Evolutionary conservation across 805 yeast species (phyloP).

Genomic region (Metschnikowia proteae): DNA sequence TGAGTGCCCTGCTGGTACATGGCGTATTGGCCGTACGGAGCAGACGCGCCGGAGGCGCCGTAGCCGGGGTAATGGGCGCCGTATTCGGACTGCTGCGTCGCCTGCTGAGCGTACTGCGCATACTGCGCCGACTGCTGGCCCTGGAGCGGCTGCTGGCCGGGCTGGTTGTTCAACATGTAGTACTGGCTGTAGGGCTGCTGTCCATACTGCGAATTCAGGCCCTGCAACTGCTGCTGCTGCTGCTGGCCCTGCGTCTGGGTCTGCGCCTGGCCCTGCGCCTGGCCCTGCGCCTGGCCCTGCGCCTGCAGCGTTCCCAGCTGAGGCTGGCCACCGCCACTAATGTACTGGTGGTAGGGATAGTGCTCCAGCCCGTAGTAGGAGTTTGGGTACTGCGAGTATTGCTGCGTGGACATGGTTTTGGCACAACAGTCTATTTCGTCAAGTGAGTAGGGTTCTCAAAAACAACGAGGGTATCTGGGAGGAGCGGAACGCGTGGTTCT

Average conservation of each 20-base stretch:
- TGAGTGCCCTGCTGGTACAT: constrained; percentile 16
- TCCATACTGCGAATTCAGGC: constrained; percentile 14
- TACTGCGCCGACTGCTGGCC: constrained; percentile 10
- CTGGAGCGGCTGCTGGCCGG: constrained; percentile 16
- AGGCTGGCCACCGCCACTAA: constrained; percentile 16
- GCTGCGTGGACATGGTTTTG: constrained; percentile 19
- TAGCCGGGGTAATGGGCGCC: constrained; percentile 18
- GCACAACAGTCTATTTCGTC: neutral
- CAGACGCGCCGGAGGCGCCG: constrained; percentile 9
- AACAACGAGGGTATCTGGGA: too few relatives aligned
- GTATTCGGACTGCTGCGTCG: constrained; percentile 14
- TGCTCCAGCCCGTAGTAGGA: constrained; percentile 22
- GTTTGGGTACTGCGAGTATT: constrained; percentile 19
- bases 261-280: constrained; percentile 8
- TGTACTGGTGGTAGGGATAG: constrained; percentile 20
- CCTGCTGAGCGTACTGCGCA: constrained; percentile 13
- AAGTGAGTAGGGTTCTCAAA: too few relatives aligned
- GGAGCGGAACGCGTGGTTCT: too few relatives aligned
- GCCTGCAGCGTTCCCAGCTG: constrained; percentile 14
- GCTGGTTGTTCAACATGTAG: constrained; percentile 19
- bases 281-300: constrained; percentile 10
- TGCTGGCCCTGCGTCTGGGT: constrained; percentile 9
- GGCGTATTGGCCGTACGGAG: constrained; percentile 17
- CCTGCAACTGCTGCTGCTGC: constrained; percentile 14
- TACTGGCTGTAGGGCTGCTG: constrained; percentile 20